These are phyloP conservation scores for Myriosclerotinia curreyana DNA, from an alignment of 2,329 filamentous ascomycete species.

Conservation along the genomic window DNA sequence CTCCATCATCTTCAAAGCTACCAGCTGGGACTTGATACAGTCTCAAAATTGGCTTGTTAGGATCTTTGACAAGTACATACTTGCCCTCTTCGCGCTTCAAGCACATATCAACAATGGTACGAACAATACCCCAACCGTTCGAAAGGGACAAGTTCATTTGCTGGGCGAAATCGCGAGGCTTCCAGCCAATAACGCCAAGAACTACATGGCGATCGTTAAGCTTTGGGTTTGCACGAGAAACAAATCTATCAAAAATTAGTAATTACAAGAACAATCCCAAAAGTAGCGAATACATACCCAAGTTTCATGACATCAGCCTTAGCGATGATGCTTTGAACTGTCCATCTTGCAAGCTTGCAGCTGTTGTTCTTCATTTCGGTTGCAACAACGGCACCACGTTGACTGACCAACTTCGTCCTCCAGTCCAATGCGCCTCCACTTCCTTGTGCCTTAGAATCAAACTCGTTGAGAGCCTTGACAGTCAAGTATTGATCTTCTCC, in stretches of 20 bases:
- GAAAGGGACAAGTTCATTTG: conserved; percentile 98
- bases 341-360: conserved; percentile 98
- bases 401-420: conserved; percentile 88
- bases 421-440: conserved; percentile 94
- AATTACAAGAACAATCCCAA: neutral
- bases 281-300: conserved; percentile 58
- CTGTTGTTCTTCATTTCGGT: conserved; percentile 99
- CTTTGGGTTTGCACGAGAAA: conserved; percentile 90
- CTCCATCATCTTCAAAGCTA: conserved; percentile 87
- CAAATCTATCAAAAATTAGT: conserved; percentile 62
- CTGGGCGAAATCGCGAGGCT: conserved; percentile 90
- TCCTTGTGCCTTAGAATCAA: conserved; percentile 96
- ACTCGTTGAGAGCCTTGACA: conserved; percentile 97
- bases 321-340: conserved; percentile 91
- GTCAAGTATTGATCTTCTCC: conserved; percentile 89
- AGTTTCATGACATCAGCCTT: conserved; percentile 99
- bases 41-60: conserved; percentile 92
- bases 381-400: conserved; percentile 94
- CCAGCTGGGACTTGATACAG: conserved; percentile 85
- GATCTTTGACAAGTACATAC: conserved; percentile 82
- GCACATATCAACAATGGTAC: conserved; percentile 95
- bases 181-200: conserved; percentile 94
- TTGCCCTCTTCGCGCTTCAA: conserved; percentile 75
- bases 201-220: conserved; percentile 91
- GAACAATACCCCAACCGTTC: conserved; percentile 98